Conservation (phyloP, 805 yeast species). For the Zygotorulaspora chibaensis region DNA sequence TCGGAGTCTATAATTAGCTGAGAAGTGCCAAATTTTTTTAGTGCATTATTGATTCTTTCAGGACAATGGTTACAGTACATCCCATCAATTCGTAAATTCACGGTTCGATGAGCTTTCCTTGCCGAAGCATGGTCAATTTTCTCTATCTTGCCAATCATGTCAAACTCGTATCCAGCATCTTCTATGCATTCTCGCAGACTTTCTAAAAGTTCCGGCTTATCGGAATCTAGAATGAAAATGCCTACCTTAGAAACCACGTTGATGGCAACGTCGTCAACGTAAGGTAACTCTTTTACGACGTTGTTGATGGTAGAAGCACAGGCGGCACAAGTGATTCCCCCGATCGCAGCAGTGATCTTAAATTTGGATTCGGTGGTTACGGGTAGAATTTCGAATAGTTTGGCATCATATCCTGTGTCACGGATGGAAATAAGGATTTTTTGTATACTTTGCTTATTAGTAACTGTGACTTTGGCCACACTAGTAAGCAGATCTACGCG, state of each 20-base stretch:
- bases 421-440: slow-evolving; percentile 45
- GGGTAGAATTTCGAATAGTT: slow-evolving; percentile 56
- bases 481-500: slow-evolving; percentile 51
- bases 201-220: slow-evolving; percentile 35
- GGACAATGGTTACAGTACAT: slow-evolving; percentile 70
- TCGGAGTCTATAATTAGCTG: slow-evolving; percentile 49
- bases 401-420: slow-evolving; percentile 47
- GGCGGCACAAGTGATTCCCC: slow-evolving; percentile 73
- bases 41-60: slow-evolving; percentile 44
- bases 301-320: slow-evolving; percentile 56
- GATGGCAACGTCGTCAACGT: slow-evolving; percentile 50
- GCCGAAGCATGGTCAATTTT: slow-evolving; percentile 45
- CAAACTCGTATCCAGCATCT: slow-evolving; percentile 64
- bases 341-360: slow-evolving; percentile 56
- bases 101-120: slow-evolving; percentile 48
- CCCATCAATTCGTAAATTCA: slow-evolving; percentile 41
- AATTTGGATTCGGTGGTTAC: slow-evolving; percentile 45
- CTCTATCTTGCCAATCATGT: slow-evolving; percentile 41
- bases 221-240: slow-evolving; percentile 50
- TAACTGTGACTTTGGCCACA: slow-evolving; percentile 50
- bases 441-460: slow-evolving; percentile 46
- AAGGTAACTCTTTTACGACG: slow-evolving; percentile 45
- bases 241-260: slow-evolving; percentile 61
- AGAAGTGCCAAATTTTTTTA: slow-evolving; percentile 52
- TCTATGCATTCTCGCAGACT: slow-evolving; percentile 50